A percentile compares a stretch with the other conserved stretches of the same genome.
Evolutionary conservation across 179 eudicot species (phyloP).

Genomic region (Camellia oleifera): DNA sequence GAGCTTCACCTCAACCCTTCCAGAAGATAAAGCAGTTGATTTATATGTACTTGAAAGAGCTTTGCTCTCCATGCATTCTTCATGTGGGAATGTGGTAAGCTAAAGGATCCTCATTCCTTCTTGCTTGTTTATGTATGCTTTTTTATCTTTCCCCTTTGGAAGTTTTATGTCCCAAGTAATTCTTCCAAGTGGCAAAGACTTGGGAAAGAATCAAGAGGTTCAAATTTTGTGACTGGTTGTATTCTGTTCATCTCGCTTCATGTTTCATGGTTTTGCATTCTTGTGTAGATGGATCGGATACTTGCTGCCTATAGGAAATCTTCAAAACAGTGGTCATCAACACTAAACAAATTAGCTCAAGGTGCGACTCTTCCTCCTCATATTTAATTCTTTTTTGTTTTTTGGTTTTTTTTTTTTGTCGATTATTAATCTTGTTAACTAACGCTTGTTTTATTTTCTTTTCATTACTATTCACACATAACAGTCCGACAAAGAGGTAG

Average conservation of each 20-base stretch:
- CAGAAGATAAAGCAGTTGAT: conserved; percentile 98
- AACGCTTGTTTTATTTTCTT: conserved; percentile 1
- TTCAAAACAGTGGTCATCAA: conserved; percentile 91
- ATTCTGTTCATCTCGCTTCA: not conserved
- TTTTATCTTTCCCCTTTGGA: not conserved
- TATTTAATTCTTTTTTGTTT: not conserved
- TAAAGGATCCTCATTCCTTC: not conserved
- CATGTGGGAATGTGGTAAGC: conserved; percentile 92
- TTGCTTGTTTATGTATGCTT: not conserved
- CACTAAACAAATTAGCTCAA: conserved; percentile 90
- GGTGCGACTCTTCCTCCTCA: conserved; percentile 30
- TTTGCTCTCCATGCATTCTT: conserved; percentile 91
- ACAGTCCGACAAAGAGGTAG: conserved; percentile 88
- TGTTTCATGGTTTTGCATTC: conserved; percentile 9
- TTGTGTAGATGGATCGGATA: conserved; percentile 72
- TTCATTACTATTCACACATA: conserved; percentile 6
- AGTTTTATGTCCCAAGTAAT: not conserved
- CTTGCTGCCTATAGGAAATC: conserved; percentile 91
- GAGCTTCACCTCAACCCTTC: conserved; percentile 85
- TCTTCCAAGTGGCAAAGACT: not conserved
- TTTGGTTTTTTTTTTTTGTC: not conserved
- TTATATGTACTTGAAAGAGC: conserved; percentile 92
- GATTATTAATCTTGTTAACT: not conserved
- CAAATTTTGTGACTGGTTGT: not conserved
- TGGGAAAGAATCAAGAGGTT: not conserved